Evolutionary conservation across 768 basidiomycete genomes (phyloP).

Genomic region (Auriscalpium microsporum): DNA sequence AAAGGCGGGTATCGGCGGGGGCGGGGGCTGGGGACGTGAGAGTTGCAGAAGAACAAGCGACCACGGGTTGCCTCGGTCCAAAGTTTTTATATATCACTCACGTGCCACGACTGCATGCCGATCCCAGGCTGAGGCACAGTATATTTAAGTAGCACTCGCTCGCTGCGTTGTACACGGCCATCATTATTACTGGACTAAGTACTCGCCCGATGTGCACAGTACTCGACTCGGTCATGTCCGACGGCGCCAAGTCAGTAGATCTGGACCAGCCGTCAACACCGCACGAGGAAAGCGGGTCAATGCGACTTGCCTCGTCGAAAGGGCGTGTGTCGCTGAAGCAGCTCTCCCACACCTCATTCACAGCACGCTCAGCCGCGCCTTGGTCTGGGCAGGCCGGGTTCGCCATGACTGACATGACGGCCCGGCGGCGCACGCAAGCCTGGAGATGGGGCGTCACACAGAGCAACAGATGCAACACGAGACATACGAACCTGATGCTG

Average conservation of each 20-base stretch:
- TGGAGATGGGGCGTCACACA: constrained; percentile 23
- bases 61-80: no score
- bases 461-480: constrained; percentile 5
- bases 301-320: constrained; percentile 78
- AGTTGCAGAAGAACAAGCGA: background rate
- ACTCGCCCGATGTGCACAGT: no score
- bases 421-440: constrained; percentile 87
- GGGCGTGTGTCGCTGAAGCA: constrained; percentile 94
- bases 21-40: background rate
- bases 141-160: no score
- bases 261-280: background rate
- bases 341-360: constrained; percentile 96
- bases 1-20: background rate
- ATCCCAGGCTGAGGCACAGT: no score
- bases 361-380: constrained; percentile 75
- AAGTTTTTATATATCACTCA: no score
- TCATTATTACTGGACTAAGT: no score
- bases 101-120: no score
- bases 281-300: background rate
- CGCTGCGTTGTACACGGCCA: no score
- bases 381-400: constrained; percentile 75
- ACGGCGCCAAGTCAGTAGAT: background rate
- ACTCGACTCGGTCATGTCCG: no score
- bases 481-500: constrained; percentile 71
- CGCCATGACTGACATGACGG: constrained; percentile 68